These are phyloP conservation scores for Zopfochytrium polystomum DNA, from an alignment of 371 early-diverging fungal genomes.

Conservation along the genomic window DNA sequence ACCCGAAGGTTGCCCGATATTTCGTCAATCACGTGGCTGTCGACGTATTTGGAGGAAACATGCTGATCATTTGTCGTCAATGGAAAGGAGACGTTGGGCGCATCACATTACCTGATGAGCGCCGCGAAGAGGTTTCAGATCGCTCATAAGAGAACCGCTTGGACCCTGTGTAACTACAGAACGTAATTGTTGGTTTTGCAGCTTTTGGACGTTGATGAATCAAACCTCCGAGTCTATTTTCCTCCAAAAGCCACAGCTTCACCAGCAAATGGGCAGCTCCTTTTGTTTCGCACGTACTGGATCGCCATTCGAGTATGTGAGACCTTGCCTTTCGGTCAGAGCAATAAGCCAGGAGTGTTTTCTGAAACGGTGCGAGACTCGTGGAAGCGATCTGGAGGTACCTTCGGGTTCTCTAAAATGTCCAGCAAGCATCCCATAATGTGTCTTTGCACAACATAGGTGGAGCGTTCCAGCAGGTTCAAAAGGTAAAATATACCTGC, in stretches of 20 bases:
- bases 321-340: conserved; percentile 22
- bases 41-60: conserved; percentile 11
- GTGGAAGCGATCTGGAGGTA: background rate
- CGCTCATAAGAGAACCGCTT: conserved; percentile 28
- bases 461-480: conserved; percentile 30
- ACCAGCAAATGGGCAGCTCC: conserved; percentile 36
- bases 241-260: conserved; percentile 39
- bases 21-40: conserved; percentile 29
- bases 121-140: conserved; percentile 32
- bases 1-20: conserved; percentile 37
- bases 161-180: conserved; percentile 28
- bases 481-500: conserved; percentile 40
- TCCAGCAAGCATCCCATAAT: conserved; percentile 42
- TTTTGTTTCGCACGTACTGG: conserved; percentile 14
- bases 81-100: background rate
- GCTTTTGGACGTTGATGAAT: background rate
- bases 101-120: conserved; percentile 5
- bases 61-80: conserved; percentile 8
- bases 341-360: background rate
- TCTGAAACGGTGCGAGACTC: background rate
- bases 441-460: conserved; percentile 28
- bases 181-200: background rate
- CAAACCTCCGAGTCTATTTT: conserved; percentile 30
- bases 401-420: conserved; percentile 45
- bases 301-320: conserved; percentile 42